These are phyloP conservation scores for Coniella lustricola DNA, from an alignment of 2,329 filamentous ascomycete species.

Conservation along the genomic window DNA sequence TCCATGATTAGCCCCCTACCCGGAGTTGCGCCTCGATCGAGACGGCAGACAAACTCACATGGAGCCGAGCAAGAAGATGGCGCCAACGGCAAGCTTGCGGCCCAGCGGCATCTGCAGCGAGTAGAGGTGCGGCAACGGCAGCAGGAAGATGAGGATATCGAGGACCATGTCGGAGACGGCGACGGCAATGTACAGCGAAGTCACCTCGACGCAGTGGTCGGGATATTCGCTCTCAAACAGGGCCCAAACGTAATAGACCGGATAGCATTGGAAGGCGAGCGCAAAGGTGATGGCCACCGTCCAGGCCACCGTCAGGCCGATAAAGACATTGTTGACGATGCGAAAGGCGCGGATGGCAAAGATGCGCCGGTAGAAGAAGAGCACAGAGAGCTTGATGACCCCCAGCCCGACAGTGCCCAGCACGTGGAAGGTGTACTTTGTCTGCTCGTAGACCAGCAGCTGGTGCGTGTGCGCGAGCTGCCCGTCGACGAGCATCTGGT, in stretches of 20 bases:
- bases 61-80: conserved; percentile 4
- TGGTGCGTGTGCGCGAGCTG: conserved; percentile 2
- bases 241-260: background rate
- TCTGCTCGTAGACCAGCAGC: background rate
- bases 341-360: background rate
- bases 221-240: background rate
- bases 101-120: conserved; percentile 1
- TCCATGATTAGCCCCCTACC: too few species aligned
- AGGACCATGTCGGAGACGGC: conserved; percentile 36
- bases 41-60: background rate
- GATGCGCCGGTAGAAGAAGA: conserved; percentile 3
- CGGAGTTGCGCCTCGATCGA: too few species aligned
- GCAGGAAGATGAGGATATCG: conserved; percentile 7
- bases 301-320: background rate
- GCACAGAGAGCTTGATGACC: conserved; percentile 3
- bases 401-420: background rate
- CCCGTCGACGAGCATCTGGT: conserved; percentile 1
- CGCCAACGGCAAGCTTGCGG: conserved; percentile 4
- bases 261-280: background rate
- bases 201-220: background rate
- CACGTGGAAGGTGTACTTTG: background rate
- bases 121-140: conserved; percentile 1
- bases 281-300: background rate
- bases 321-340: background rate
- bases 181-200: conserved; percentile 34